Conservation (phyloP, 306 rosid genomes). For the Potentilla sterilis region DNA sequence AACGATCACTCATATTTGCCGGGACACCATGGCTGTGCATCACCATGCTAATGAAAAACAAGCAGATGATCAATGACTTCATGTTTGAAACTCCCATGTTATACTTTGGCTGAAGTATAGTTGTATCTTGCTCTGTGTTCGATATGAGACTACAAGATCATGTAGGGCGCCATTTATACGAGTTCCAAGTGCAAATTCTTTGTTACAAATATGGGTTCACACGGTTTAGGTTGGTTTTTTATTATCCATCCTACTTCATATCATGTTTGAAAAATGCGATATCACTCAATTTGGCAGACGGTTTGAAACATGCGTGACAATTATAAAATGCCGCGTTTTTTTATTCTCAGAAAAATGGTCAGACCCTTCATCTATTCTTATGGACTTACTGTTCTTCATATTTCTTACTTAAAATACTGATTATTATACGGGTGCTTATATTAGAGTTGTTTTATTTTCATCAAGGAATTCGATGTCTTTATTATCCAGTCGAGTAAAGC, state of each 20-base stretch:
- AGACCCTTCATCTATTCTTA: too few species aligned
- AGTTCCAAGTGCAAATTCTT: background rate
- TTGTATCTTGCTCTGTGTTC: background rate
- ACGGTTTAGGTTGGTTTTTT: background rate
- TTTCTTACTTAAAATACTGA: too few species aligned
- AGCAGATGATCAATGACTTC: background rate
- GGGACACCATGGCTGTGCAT: background rate
- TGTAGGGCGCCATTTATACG: background rate
- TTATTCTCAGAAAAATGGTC: too few species aligned
- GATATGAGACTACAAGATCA: background rate
- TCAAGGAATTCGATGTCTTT: too few species aligned
- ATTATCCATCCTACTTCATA: background rate
- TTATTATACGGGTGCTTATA: too few species aligned
- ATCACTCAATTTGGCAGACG: background rate
- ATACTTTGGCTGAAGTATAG: background rate
- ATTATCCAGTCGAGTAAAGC: too few species aligned
- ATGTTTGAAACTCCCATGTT: background rate
- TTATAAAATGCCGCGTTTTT: too few species aligned
- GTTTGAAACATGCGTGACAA: too few species aligned
- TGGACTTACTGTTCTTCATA: too few species aligned
- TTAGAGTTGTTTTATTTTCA: too few species aligned
- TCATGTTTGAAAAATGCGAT: too few species aligned
- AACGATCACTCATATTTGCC: background rate
- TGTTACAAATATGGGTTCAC: background rate
- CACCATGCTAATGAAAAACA: background rate